These are phyloP conservation scores for Xylariomycetidae sp. DNA, from an alignment of 2,329 filamentous ascomycete genomes.

Conservation along the genomic window DNA sequence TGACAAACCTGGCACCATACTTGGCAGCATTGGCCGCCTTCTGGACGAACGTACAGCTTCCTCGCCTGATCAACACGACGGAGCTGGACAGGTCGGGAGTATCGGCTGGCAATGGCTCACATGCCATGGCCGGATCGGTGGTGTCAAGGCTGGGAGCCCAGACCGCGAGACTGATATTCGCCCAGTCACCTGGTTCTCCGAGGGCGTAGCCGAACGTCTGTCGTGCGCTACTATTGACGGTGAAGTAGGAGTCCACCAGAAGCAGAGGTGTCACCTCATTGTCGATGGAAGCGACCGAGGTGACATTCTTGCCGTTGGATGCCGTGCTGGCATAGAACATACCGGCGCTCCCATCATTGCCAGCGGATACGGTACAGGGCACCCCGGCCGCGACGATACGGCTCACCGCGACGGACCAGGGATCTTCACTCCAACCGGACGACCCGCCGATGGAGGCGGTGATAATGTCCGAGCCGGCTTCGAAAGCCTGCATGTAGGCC, in stretches of 20 bases:
- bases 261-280: conserved; percentile 38
- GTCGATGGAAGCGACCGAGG: conserved; percentile 45
- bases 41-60: conserved; percentile 47
- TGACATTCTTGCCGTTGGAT: conserved; percentile 40
- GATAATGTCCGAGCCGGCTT: conserved; percentile 54
- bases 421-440: conserved; percentile 46
- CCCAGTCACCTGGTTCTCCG: conserved; percentile 37
- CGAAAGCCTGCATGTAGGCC: conserved; percentile 53
- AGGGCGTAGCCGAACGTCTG: conserved; percentile 37
- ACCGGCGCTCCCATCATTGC: conserved; percentile 41
- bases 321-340: conserved; percentile 45
- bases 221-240: conserved; percentile 28
- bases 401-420: conserved; percentile 43
- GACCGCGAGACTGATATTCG: conserved; percentile 39
- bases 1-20: conserved; percentile 52
- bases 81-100: conserved; percentile 51
- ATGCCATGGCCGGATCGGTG: conserved; percentile 42
- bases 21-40: conserved; percentile 49
- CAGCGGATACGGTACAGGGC: conserved; percentile 46
- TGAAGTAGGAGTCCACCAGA: conserved; percentile 35
- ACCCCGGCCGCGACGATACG: conserved; percentile 49
- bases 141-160: conserved; percentile 46
- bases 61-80: conserved; percentile 55
- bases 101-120: conserved; percentile 42
- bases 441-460: conserved; percentile 47